Base-by-base conservation (phyloP, 176 grass and related monocot species). In the Carex cristatella region DNA sequence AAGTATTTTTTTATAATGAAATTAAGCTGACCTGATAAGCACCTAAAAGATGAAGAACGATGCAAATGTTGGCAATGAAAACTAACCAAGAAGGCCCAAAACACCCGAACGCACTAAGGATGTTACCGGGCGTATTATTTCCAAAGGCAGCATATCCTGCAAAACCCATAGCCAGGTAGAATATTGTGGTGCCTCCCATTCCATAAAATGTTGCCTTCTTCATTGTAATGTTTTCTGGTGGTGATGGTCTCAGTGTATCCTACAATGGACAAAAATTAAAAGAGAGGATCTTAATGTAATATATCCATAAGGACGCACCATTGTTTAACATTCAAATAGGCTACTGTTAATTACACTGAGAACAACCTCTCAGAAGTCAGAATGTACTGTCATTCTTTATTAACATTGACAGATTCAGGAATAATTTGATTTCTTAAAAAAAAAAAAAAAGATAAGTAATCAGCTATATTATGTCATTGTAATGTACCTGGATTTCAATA, bases 61-160 rank as follows among this genome's bases (percentile, higher is more conserved):
- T 91, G 66, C 93, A 98, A 1, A 93, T 63, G 81, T 98, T 98
- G 71, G 89, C 95, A 49, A 94, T 58, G 85, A 92, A 93, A 63
- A 98, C 93, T 27, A 95, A 91, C 95, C 95, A 98, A 68, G 84
- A 98, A 0, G 92, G 95, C 81, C 91, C 91, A 13, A 92, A 92
- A 88, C 91, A 94, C 3, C 93, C 95, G 14, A 89, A 87, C 2
- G 91, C 95, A 0, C 87, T 95, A 56, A 98, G 86, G 12, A 98
- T 92, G 65, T 98, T 98, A 3, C 93, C 93, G 0, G 95, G 91
- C 2, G 89, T 89, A 64, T 89, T 86, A 38, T 93, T 55, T 1
- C 89, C 91, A 55, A 98, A 98, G 2, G 95, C 95, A 11, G 88
- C 93, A 82, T 95, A 98, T 5, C 95, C 93, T 0, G 86, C 87